Percentiles rank a stretch among this genome's conserved stretches.
phyloP scores from a whole-genome alignment of 2,329 filamentous ascomycete species.

The Apiospora rasikravindrae region DNA sequence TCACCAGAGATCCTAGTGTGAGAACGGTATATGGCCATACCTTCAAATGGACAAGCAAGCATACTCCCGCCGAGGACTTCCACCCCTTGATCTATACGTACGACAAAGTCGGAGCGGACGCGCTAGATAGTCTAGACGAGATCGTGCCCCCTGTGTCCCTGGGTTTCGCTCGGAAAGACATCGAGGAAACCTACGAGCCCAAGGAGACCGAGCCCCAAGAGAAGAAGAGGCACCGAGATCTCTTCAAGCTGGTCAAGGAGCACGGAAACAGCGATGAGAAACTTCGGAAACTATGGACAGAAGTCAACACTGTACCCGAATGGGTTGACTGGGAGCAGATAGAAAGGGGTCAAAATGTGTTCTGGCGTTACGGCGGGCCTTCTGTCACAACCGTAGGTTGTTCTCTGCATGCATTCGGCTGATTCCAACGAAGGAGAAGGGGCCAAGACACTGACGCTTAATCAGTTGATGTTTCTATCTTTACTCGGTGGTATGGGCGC shows the following conservation, averaged over 20 bases:
- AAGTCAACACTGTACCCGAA: constrained; percentile 69
- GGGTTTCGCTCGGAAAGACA: constrained; percentile 17
- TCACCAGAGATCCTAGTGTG: neutral
- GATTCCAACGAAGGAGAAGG: neutral
- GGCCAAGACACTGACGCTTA: neutral
- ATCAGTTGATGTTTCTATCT: constrained; percentile 61
- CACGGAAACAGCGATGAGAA: constrained; percentile 62
- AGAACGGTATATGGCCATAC: constrained; percentile 63
- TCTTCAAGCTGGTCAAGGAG: constrained; percentile 67
- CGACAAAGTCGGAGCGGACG: constrained; percentile 71
- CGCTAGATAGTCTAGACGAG: constrained; percentile 65
- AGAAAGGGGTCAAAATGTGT: constrained; percentile 74
- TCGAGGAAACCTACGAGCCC: constrained; percentile 14
- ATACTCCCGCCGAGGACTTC: constrained; percentile 65
- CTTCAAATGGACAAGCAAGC: constrained; percentile 72
- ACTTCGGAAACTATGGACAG: constrained; percentile 63
- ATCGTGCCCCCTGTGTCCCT: constrained; percentile 54
- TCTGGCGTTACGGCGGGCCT: constrained; percentile 76
- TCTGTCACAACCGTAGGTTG: constrained; percentile 60
- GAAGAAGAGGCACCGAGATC: constrained; percentile 52
- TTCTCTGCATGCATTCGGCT: neutral
- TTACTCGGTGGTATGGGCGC: constrained; percentile 72
- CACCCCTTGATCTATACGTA: constrained; percentile 68
- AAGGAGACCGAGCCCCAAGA: neutral
- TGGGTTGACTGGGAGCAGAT: constrained; percentile 85